Evolutionary conservation across 805 yeast species (phyloP).

Genomic region (Sugiyamaella qingdaonensis): DNA sequence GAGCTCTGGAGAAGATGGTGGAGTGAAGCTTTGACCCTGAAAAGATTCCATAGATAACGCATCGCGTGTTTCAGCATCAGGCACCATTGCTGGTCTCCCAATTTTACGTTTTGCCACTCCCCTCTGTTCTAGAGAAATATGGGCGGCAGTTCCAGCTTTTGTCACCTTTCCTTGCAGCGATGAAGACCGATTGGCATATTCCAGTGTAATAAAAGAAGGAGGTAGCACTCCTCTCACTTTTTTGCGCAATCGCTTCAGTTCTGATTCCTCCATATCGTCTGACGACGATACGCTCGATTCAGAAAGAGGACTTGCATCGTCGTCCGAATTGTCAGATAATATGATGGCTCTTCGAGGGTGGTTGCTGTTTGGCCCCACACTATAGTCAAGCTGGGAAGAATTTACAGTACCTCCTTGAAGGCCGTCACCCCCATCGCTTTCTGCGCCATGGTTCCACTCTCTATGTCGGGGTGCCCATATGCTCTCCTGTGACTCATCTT

Average conservation of each 20-base stretch:
- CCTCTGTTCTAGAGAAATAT: not conserved
- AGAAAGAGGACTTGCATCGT: not conserved
- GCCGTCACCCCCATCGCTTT: constrained; percentile 5
- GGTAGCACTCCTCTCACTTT: constrained; percentile 17
- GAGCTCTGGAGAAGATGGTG: not conserved
- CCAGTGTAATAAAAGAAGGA: constrained; percentile 18
- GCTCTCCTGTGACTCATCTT: not conserved
- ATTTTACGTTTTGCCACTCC: constrained; percentile 1
- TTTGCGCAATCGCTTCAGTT: constrained; percentile 2
- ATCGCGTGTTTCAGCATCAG: not conserved
- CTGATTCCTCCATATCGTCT: not conserved
- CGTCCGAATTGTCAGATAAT: not conserved
- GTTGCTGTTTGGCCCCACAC: not conserved
- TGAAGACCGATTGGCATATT: constrained; percentile 6
- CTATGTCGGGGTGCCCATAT: not conserved
- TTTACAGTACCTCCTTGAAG: not conserved
- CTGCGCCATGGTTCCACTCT: not conserved
- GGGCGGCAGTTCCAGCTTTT: not conserved
- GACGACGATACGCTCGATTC: not conserved
- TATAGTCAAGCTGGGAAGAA: not conserved
- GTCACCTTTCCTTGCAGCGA: not conserved
- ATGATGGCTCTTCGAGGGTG: not conserved
- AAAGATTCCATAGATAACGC: too few relatives aligned
- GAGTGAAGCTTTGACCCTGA: not conserved
- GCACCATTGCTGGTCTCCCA: not conserved